Percentiles rank a stretch among this genome's conserved stretches.
These are phyloP conservation scores for Verbena officinalis DNA, from an alignment of 257 asterid genomes.

Conservation along the genomic window DNA sequence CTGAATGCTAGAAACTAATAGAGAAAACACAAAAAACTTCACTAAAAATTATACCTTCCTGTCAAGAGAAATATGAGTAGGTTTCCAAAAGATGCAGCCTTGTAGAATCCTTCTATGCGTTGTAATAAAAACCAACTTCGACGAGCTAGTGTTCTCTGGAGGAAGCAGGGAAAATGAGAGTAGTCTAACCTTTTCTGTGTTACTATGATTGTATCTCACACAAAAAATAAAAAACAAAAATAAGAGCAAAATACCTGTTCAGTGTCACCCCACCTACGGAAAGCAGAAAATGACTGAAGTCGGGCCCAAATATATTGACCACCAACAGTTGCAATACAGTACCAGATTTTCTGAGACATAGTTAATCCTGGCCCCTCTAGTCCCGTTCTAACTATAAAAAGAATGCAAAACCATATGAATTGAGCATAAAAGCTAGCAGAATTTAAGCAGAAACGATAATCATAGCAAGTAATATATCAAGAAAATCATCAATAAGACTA, in stretches of 20 bases:
- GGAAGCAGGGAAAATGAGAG: slow-evolving; percentile 21
- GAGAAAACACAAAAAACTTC: neutral
- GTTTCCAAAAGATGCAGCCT: slow-evolving; percentile 91
- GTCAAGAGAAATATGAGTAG: slow-evolving; percentile 85
- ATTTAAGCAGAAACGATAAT: slow-evolving; percentile 7
- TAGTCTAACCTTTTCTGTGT: neutral
- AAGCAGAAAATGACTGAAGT: slow-evolving; percentile 89
- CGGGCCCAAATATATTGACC: slow-evolving; percentile 95
- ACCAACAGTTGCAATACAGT: slow-evolving; percentile 90
- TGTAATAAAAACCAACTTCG: slow-evolving; percentile 81
- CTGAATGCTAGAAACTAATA: neutral
- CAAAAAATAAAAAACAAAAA: neutral
- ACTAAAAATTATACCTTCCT: slow-evolving; percentile 65
- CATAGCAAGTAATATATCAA: neutral
- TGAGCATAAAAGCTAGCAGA: slow-evolving; percentile 5
- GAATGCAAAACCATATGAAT: slow-evolving; percentile 14
- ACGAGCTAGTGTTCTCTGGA: slow-evolving; percentile 83
- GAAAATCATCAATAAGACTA: slow-evolving; percentile 1
- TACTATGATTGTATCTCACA: slow-evolving; percentile 16
- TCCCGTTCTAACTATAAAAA: slow-evolving; percentile 70
- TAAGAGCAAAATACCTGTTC: slow-evolving; percentile 59
- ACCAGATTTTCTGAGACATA: slow-evolving; percentile 87
- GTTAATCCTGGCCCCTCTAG: slow-evolving; percentile 89
- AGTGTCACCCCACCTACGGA: slow-evolving; percentile 96
- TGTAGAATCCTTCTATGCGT: slow-evolving; percentile 83